Base-by-base conservation (phyloP, 257 asterid genomes). In the Cinchona pubescens region DNA sequence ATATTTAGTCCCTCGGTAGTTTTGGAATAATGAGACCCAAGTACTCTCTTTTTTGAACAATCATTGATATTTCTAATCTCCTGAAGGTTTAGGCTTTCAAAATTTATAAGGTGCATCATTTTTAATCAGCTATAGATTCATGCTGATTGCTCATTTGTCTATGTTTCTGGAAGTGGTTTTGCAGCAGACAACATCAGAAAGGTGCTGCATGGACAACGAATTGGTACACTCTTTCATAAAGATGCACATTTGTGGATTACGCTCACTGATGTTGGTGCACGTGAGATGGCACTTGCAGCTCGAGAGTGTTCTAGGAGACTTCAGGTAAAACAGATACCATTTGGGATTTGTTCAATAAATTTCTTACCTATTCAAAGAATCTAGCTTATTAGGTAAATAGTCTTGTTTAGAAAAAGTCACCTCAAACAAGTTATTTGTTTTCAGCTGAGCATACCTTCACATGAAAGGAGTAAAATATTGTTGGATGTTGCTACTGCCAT, bases 271-370 rank as follows among this genome's bases (percentile, higher is more conserved):
- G 78, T 83, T 67, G 87, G 88, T 64, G 83, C 88, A 16, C 91
- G 89, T 32, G 93, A 87, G 62, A 91, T 91, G 97, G 97, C 96
- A 69, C 78, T 81, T 64, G 90, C 96, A 30, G 97, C 97, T 10
- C 79, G 96, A 79, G 93, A 91, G 75, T 83, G 90, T 85, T 88
- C 97, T 30, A 83, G 97, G 82, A 78, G 76, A 69, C 90, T 91
- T 80, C 96, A 91, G 88, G 97, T 90, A 48, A 45, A n/a, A 23
- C 58, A 12, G 42, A 53, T 49, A 51, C 35, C 3, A 1, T 55
- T 38, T n/a, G 15, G 30, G 27, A 38, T 30, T 69, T 30, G 40
- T 58, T 51, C 58, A 27, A 51, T 25, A 37, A 64, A 30, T 8
- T 3, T 65, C 49, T 49, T 51, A 8, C 32, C 18, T 48, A 45